These are phyloP conservation scores for Eleusine coracana DNA, from an alignment of 176 grass and related monocot species.

Conservation along the genomic window DNA sequence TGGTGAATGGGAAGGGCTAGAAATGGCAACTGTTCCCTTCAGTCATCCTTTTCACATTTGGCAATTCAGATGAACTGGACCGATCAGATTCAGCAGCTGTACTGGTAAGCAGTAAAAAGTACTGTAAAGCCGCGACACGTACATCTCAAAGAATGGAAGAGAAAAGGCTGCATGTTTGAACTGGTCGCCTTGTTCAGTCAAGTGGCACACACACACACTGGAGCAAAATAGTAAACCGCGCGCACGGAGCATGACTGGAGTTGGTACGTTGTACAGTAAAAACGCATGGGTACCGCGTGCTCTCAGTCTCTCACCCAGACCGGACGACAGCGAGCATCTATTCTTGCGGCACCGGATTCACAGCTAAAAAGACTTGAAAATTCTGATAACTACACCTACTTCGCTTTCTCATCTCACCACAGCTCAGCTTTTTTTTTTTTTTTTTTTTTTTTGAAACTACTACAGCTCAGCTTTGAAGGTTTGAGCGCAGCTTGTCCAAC, in stretches of 20 bases:
- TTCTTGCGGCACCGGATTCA: conserved; percentile 14
- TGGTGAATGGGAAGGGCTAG: neutral
- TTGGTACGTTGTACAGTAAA: conserved; percentile 6
- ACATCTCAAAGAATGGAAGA: neutral
- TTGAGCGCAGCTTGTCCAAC: neutral
- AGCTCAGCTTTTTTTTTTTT: neutral
- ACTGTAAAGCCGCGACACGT: neutral
- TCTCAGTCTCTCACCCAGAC: neutral
- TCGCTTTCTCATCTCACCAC: neutral
- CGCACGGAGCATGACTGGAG: conserved; percentile 9
- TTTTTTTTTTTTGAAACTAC: too few relatives aligned
- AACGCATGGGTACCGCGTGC: conserved; percentile 7
- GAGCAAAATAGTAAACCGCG: neutral
- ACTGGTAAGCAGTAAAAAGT: neutral
- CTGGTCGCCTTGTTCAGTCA: neutral
- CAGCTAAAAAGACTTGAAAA: neutral
- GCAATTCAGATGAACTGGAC: neutral
- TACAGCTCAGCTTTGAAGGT: neutral
- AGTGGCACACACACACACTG: neutral
- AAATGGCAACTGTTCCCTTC: neutral
- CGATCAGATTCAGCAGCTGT: neutral
- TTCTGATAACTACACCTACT: conserved; percentile 7
- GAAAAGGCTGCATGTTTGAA: conserved; percentile 4
- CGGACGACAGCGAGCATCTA: conserved; percentile 29
- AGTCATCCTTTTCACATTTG: neutral